Conservation (phyloP, 163 green algal species). For the Volvox carteri region DNA sequence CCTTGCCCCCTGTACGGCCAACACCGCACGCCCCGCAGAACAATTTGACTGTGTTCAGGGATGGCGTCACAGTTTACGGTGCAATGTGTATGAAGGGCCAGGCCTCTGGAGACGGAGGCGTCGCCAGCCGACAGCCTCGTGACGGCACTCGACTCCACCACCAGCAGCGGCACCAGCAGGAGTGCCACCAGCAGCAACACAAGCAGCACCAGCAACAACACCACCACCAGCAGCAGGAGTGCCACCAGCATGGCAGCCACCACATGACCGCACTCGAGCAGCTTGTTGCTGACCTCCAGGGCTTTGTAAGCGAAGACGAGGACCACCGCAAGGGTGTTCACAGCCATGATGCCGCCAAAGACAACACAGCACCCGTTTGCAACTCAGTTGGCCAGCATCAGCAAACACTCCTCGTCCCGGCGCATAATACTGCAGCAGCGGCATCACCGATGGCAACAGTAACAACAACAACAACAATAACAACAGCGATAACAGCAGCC, state of each 20-base stretch:
- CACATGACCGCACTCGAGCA: neutral
- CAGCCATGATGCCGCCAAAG: neutral
- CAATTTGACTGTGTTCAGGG: slow-evolving; percentile 46
- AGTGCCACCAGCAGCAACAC: neutral
- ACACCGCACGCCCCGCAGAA: slow-evolving; percentile 41
- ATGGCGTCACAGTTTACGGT: slow-evolving; percentile 27
- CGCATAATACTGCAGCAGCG: too few relatives aligned
- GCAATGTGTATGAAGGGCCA: neutral
- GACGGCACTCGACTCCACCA: neutral
- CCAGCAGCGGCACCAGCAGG: neutral
- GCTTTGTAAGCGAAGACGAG: too few relatives aligned
- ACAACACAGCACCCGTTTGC: too few relatives aligned
- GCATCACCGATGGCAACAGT: neutral
- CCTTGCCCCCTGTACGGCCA: too few relatives aligned
- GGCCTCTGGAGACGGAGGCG: neutral
- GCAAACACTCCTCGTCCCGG: too few relatives aligned
- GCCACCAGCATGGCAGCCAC: neutral
- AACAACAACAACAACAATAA: neutral
- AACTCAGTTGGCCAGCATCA: too few relatives aligned
- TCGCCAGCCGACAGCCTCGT: neutral
- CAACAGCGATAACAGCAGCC: neutral
- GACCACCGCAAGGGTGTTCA: too few relatives aligned
- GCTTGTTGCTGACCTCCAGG: neutral
- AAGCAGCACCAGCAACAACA: neutral
- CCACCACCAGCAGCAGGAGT: neutral